Percentiles rank a stretch among this genome's conserved stretches.
phyloP scores from a whole-genome alignment of 1,284 basidiomycete genomes.

The Xerocomus nothofagi region DNA sequence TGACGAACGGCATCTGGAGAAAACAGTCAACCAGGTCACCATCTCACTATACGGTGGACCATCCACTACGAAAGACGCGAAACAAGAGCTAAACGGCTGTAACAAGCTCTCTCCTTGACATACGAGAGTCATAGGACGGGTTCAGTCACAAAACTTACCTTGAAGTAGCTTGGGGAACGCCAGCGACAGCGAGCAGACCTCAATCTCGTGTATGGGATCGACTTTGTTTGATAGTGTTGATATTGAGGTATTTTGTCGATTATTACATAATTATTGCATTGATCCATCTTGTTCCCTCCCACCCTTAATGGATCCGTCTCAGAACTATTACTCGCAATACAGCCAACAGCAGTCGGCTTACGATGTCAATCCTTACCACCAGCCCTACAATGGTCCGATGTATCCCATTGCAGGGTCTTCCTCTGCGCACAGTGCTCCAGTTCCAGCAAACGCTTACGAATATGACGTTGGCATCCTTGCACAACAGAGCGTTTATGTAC shows the following conservation, averaged over 20 bases:
- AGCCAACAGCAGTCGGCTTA: slow-evolving; percentile 48
- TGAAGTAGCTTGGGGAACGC: slow-evolving; percentile 47
- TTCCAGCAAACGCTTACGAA: slow-evolving; percentile 86
- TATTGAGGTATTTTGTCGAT: slow-evolving; percentile 3
- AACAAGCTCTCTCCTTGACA: background rate
- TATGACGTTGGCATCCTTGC: slow-evolving; percentile 86
- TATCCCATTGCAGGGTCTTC: slow-evolving; percentile 64
- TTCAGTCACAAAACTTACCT: slow-evolving; percentile 46
- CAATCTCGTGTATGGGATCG: slow-evolving; percentile 11
- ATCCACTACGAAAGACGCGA: slow-evolving; percentile 30
- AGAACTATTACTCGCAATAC: slow-evolving; percentile 44
- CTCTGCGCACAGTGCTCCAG: slow-evolving; percentile 72
- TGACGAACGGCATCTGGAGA: slow-evolving; percentile 83
- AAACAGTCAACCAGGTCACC: slow-evolving; percentile 19
- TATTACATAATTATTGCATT: slow-evolving; percentile 23
- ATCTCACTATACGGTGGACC: slow-evolving; percentile 21
- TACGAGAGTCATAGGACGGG: background rate
- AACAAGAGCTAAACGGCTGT: background rate
- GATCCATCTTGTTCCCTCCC: background rate
- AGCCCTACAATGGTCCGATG: slow-evolving; percentile 73
- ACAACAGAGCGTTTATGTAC: slow-evolving; percentile 86
- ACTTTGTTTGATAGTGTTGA: slow-evolving; percentile 34
- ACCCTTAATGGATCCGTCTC: slow-evolving; percentile 33
- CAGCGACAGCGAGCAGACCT: slow-evolving; percentile 33
- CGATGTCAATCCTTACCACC: slow-evolving; percentile 76